Conservation (phyloP, 23 red algal genomes). For the Pyropia haitanensis region DNA sequence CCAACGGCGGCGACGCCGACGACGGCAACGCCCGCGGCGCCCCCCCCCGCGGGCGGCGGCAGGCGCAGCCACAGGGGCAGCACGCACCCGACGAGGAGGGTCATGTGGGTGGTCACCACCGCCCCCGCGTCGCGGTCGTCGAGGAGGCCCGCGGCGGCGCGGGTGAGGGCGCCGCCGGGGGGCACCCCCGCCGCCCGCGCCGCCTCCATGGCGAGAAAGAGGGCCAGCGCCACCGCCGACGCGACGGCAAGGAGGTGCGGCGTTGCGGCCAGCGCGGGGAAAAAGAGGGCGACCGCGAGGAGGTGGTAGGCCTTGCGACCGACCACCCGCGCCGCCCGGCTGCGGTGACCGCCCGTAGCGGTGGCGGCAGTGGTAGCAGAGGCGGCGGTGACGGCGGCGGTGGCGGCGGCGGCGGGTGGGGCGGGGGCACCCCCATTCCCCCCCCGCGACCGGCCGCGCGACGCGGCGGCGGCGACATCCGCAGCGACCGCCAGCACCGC, state of each 20-base stretch:
- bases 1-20: conserved; percentile 49
- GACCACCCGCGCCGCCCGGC: neutral
- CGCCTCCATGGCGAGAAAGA: conserved; percentile 14
- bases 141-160: conserved; percentile 29
- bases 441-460: too few relatives aligned
- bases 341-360: too few relatives aligned
- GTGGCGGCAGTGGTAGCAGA: too few relatives aligned
- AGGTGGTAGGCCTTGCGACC: conserved; percentile 50
- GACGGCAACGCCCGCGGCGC: neutral
- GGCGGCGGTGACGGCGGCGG: too few relatives aligned
- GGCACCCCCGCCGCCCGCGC: conserved; percentile 6
- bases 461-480: too few relatives aligned
- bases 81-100: conserved; percentile 61
- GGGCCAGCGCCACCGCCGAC: conserved; percentile 18
- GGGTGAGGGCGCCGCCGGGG: neutral
- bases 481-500: too few relatives aligned
- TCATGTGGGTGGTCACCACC: conserved; percentile 61
- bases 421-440: too few relatives aligned
- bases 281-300: conserved; percentile 26
- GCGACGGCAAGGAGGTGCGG: conserved; percentile 14
- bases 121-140: conserved; percentile 68
- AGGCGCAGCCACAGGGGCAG: conserved; percentile 38
- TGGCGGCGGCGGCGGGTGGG: too few relatives aligned
- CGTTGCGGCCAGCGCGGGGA: conserved; percentile 2
- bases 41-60: neutral